Evolutionary conservation across 2,329 filamentous ascomycete species (phyloP), one percentile per base, ranked within the genome.

Genomic region (Zelopaecilomyces penicillatus): DNA sequence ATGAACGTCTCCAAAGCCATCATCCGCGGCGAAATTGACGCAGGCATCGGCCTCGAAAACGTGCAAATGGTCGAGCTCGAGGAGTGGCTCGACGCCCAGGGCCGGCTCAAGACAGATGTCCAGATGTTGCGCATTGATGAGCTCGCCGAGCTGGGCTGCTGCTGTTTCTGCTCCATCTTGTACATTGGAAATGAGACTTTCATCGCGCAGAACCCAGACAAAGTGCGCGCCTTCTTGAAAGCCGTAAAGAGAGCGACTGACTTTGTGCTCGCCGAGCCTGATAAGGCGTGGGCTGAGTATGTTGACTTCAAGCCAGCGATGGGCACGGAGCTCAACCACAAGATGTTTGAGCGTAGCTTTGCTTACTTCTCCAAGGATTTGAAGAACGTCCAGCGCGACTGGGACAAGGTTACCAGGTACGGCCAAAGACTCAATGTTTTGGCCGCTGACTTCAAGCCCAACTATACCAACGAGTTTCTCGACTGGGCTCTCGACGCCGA

Each of bases 61-160:
- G 84, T 88, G 5, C 85, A 89, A 64, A 87, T 87, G 84, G 85
- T 88, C 37, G 85, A 88, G 65, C 73, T 89, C 2, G 83, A 85
- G 62, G 83, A 87, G 58, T 88, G 83, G 84, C 79, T 88, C 19
- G 72, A 71, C 1, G 50, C 59, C 0, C 81, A 85, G 59, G 73
- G 73, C 53, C 80, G 82, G 1, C 74, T 78, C 47, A 76, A 75
- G 59, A 66, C 69, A 10, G 83, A 88, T 51, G 85, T 87, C 6
- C 80, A 86, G 65, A 88, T 89, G 84, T 76, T 89, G 12, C 80
- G 85, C 56, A 89, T 89, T 57, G 85, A 89, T 60, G 78, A 88
- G 67, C 80, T 89, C 29, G 85, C 85, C 31, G 82, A 87, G 62
- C 71, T 88, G 3, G 85, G 85, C 41, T 89, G 85, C 69, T 89